phyloP scores from a whole-genome alignment of 2,329 filamentous ascomycete species.

The Venturia aucupariae region DNA sequence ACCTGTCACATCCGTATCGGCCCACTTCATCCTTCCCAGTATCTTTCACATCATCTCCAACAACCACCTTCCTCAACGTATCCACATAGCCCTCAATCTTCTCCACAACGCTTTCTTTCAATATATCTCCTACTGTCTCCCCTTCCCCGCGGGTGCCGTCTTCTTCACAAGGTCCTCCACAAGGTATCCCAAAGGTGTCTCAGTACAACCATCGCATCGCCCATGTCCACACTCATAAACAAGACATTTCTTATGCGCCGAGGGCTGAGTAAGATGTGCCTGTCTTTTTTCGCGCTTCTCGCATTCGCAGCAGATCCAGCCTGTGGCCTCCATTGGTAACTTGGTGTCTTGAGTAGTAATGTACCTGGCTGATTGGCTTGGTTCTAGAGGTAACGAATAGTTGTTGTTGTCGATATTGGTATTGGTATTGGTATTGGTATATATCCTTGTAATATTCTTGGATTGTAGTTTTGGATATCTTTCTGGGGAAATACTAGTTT shows the following conservation, averaged over 20 bases:
- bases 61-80: background rate
- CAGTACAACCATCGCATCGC: background rate
- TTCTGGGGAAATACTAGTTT: no score
- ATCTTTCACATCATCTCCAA: background rate
- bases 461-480: no score
- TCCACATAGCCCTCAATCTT: background rate
- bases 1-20: background rate
- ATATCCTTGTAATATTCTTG: no score
- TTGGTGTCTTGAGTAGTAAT: background rate
- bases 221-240: background rate
- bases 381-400: no score
- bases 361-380: background rate
- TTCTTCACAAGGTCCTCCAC: no score
- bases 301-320: background rate
- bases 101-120: background rate
- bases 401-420: no score
- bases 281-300: background rate
- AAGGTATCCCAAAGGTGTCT: background rate
- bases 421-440: no score
- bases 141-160: no score
- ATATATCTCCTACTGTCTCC: no score
- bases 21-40: background rate
- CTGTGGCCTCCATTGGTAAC: background rate
- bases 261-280: background rate
- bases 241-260: background rate